Conservation (phyloP, 305 asterid genomes). For the Ajuga reptans region DNA sequence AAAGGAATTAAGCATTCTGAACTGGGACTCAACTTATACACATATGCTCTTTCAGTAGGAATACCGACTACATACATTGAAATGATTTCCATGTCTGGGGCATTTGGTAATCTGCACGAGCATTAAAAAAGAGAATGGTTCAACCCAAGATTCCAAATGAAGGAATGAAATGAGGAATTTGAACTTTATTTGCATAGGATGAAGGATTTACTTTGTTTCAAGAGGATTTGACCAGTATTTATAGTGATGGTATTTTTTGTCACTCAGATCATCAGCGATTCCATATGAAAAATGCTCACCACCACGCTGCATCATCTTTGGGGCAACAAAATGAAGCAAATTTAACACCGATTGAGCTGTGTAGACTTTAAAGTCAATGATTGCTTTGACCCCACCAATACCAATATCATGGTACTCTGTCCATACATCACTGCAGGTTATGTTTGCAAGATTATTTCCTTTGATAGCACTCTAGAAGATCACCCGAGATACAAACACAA, state of each 20-base stretch:
- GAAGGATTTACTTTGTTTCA: constrained; percentile 56
- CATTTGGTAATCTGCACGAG: constrained; percentile 60
- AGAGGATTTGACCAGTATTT: constrained; percentile 85
- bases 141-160: background rate
- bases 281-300: constrained; percentile 71
- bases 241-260: constrained; percentile 48
- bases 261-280: constrained; percentile 57
- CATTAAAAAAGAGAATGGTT: constrained; percentile 1
- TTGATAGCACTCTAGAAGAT: constrained; percentile 51
- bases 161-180: background rate
- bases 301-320: constrained; percentile 86
- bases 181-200: background rate
- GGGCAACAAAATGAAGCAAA: constrained; percentile 72
- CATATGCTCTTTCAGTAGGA: constrained; percentile 73
- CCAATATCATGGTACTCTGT: constrained; percentile 78
- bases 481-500: constrained; percentile 9
- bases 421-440: constrained; percentile 65
- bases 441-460: constrained; percentile 50
- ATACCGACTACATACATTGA: constrained; percentile 86
- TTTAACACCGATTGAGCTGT: constrained; percentile 55
- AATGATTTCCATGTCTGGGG: constrained; percentile 75
- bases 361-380: constrained; percentile 54
- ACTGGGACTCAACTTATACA: constrained; percentile 55
- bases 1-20: constrained; percentile 77
- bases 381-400: constrained; percentile 52